Conservation (phyloP, 2,329 filamentous ascomycete species). For the Alternaria longipes region DNA sequence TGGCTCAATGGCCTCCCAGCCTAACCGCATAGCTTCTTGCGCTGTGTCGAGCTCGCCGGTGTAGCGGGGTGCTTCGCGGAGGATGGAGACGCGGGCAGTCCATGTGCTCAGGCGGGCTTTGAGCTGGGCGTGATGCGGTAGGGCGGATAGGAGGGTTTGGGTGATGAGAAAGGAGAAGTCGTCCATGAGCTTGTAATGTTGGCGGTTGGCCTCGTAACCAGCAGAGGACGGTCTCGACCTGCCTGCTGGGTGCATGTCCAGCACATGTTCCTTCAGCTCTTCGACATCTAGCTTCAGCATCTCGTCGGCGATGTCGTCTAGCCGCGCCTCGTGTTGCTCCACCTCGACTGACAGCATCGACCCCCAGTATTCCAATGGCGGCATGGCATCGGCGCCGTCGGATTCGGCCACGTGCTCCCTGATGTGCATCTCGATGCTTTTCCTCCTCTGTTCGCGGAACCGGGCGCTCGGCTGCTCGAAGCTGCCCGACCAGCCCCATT, state of each 20-base stretch:
- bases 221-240: slow-evolving; percentile 58
- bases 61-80: slow-evolving; percentile 76
- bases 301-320: slow-evolving; percentile 76
- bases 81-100: slow-evolving; percentile 77
- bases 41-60: slow-evolving; percentile 70
- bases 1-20: slow-evolving; percentile 69
- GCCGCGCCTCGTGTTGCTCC: slow-evolving; percentile 72
- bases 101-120: slow-evolving; percentile 78
- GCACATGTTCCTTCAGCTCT: slow-evolving; percentile 86
- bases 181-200: slow-evolving; percentile 75
- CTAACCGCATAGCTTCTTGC: slow-evolving; percentile 70
- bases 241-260: slow-evolving; percentile 75
- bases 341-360: slow-evolving; percentile 73
- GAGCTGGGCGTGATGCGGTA: slow-evolving; percentile 81
- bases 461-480: slow-evolving; percentile 54
- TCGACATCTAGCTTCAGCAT: slow-evolving; percentile 79
- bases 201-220: slow-evolving; percentile 41
- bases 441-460: slow-evolving; percentile 36
- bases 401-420: slow-evolving; percentile 41
- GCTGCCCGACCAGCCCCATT: slow-evolving; percentile 67
- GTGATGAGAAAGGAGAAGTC: slow-evolving; percentile 92
- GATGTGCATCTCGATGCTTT: slow-evolving; percentile 44
- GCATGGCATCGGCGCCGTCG: slow-evolving; percentile 31
- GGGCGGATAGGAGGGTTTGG: slow-evolving; percentile 85
- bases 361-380: slow-evolving; percentile 68